Percentiles rank a stretch among this genome's conserved stretches.
Conservation (phyloP, 352 stramenopile genomes). For the Globisporangium barbulae region DNA sequence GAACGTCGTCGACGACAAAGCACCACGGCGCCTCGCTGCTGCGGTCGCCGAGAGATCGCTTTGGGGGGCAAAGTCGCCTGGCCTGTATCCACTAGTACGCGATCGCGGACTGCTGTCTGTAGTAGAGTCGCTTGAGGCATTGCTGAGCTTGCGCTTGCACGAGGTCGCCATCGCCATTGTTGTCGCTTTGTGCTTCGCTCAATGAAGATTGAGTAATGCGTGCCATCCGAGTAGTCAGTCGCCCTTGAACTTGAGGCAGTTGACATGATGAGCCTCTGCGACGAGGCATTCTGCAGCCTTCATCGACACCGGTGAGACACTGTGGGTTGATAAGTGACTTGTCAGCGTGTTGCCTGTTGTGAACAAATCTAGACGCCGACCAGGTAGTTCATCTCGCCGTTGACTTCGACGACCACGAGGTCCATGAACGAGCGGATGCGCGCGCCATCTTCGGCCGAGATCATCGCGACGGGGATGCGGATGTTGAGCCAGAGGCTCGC, state of each 20-base stretch:
- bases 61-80: no score
- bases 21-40: neutral
- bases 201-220: neutral
- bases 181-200: neutral
- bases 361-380: conserved; percentile 7
- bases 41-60: neutral
- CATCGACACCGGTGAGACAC: neutral
- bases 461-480: conserved; percentile 13
- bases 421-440: conserved; percentile 16
- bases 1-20: neutral
- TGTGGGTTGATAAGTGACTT: neutral
- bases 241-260: neutral
- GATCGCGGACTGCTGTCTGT: neutral
- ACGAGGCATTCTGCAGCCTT: neutral
- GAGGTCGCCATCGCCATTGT: neutral
- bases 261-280: neutral
- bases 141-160: neutral
- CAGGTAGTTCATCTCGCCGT: conserved; percentile 14
- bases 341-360: no score
- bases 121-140: neutral
- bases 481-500: conserved; percentile 12
- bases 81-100: neutral
- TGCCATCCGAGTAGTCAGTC: neutral
- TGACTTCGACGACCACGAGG: conserved; percentile 12
- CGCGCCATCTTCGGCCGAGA: conserved; percentile 10